These are phyloP conservation scores for Trichoderma atroviride DNA, from an alignment of 2,329 filamentous ascomycete genomes.

Conservation along the genomic window DNA sequence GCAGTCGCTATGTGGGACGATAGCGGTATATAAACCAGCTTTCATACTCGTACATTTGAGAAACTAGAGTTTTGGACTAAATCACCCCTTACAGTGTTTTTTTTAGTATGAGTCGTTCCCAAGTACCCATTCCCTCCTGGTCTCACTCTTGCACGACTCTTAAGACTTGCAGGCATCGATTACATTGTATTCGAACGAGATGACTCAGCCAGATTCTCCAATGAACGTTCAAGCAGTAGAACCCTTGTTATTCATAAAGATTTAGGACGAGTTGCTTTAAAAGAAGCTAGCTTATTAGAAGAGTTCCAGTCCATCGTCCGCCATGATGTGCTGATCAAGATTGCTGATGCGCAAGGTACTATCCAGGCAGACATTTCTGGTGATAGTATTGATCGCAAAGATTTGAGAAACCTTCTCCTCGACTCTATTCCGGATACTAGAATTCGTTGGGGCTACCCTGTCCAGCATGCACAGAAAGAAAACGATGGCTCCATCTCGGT, in stretches of 20 bases:
- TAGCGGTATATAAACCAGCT: not conserved
- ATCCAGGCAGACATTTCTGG: not conserved
- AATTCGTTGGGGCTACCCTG: not conserved
- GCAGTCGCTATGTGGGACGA: not conserved
- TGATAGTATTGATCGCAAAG: not conserved
- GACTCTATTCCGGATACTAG: not conserved
- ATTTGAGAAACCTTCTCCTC: not conserved
- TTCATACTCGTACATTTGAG: not conserved
- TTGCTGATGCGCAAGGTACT: not conserved
- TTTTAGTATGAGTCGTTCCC: not conserved
- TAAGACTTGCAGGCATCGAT: not conserved
- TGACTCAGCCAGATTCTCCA: not conserved
- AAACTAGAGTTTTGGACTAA: not conserved
- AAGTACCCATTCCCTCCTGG: not conserved
- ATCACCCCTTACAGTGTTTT: not conserved
- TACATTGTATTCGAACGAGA: not conserved
- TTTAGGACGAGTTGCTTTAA: not conserved
- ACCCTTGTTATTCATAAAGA: not conserved
- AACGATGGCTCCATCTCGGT: not conserved
- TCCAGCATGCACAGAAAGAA: not conserved
- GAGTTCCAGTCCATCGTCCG: not conserved
- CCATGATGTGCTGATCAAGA: not conserved
- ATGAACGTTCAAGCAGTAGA: not conserved
- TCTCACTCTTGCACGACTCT: not conserved
- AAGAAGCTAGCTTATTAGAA: not conserved